These are phyloP conservation scores for Ophiocordyceps camponoti-rufipedis DNA, from an alignment of 2,329 filamentous ascomycete genomes.

Conservation along the genomic window DNA sequence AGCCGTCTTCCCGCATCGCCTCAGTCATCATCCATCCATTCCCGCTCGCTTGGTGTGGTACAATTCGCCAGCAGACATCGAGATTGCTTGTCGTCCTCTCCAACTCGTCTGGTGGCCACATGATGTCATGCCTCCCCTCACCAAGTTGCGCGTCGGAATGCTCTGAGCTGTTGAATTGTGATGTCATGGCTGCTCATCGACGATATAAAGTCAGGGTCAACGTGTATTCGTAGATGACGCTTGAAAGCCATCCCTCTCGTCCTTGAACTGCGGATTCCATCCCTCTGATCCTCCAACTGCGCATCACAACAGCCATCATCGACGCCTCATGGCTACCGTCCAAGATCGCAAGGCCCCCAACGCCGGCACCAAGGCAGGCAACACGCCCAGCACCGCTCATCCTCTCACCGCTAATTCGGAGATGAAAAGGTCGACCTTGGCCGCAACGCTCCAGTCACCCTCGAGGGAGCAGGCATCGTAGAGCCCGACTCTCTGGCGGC, in stretches of 20 bases:
- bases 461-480: conserved; percentile 47
- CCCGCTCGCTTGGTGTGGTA: too few relatives aligned
- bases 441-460: conserved; percentile 26
- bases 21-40: too few relatives aligned
- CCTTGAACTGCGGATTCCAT: background rate
- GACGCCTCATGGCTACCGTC: background rate
- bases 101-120: too few relatives aligned
- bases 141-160: too few relatives aligned
- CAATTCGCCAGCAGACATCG: too few relatives aligned
- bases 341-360: conserved; percentile 3
- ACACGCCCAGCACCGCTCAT: background rate
- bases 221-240: too few relatives aligned
- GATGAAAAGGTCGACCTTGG: conserved; percentile 25
- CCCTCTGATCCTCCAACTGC: background rate
- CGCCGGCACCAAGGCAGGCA: conserved; percentile 5
- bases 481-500: conserved; percentile 56
- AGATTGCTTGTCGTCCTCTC: too few relatives aligned
- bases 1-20: too few relatives aligned
- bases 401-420: background rate
- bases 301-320: background rate
- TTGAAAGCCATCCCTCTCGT: too few relatives aligned
- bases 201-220: background rate
- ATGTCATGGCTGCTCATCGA: too few relatives aligned
- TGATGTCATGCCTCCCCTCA: too few relatives aligned
- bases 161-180: too few relatives aligned